Conservation (phyloP, 768 basidiomycete species). For the Boletales sp. region DNA sequence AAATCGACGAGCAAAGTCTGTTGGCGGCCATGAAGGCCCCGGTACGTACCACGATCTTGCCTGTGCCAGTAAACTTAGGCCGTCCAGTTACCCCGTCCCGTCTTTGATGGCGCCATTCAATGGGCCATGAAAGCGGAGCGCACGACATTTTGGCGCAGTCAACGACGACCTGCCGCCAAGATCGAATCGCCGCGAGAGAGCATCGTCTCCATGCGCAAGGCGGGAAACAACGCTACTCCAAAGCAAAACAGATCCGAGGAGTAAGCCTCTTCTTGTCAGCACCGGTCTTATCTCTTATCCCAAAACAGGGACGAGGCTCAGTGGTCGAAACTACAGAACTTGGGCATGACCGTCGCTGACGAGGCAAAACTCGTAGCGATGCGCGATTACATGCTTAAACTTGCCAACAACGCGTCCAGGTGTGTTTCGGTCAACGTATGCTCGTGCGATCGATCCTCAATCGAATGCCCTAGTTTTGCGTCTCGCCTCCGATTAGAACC, state of each 20-base stretch:
- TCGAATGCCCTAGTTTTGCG: conserved; percentile 49
- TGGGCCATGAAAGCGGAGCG: conserved; percentile 89
- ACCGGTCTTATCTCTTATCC: not conserved
- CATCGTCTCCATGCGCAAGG: conserved; percentile 60
- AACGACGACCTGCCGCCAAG: conserved; percentile 45
- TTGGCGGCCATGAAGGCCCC: conserved; percentile 73
- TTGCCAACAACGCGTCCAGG: conserved; percentile 79
- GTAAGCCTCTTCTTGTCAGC: conserved; percentile 40
- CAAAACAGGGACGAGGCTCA: conserved; percentile 69
- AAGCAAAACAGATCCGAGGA: conserved; percentile 68
- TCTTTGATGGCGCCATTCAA: conserved; percentile 80
- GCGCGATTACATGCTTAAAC: conserved; percentile 83
- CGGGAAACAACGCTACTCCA: conserved; percentile 34
- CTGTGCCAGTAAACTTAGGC: not conserved
- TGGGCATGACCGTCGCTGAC: conserved; percentile 81
- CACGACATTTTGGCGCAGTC: conserved; percentile 72
- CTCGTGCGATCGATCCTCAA: conserved; percentile 2
- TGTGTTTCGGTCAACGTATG: conserved; percentile 26
- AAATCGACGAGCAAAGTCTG: conserved; percentile 72
- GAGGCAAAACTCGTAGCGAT: conserved; percentile 86
- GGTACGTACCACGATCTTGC: conserved; percentile 43
- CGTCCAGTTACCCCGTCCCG: conserved; percentile 54
- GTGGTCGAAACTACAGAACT: conserved; percentile 72
- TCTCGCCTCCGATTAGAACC: conserved; percentile 60
- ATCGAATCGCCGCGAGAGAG: conserved; percentile 70